Conservation (phyloP, 371 early-diverging fungal genomes). For the Hamiltosporidium tvaerminnensis region DNA sequence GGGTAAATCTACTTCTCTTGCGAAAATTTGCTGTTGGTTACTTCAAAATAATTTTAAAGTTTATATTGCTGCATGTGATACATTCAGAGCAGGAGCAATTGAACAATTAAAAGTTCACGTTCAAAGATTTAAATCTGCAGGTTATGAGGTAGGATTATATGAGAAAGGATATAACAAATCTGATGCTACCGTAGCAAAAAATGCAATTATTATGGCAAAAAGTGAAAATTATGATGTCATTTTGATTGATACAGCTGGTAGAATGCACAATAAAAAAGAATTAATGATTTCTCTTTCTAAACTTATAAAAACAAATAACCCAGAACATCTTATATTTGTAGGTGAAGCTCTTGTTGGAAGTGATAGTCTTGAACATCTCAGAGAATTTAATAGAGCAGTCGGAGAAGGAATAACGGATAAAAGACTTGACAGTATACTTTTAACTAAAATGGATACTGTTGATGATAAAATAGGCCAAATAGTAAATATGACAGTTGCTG, state of each 20-base stretch:
- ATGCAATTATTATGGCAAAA: constrained; percentile 69
- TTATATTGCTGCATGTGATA: constrained; percentile 93
- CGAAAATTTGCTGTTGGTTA: constrained; percentile 89
- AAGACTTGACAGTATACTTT: constrained; percentile 81
- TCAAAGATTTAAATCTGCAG: constrained; percentile 64
- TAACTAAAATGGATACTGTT: constrained; percentile 94
- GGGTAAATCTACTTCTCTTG: constrained; percentile 83
- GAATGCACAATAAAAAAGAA: constrained; percentile 95
- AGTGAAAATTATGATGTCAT: constrained; percentile 75
- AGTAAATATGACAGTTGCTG: constrained; percentile 32
- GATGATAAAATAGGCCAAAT: constrained; percentile 72
- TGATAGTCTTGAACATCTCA: constrained; percentile 85
- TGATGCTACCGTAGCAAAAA: constrained; percentile 85
- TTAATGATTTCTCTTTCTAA: constrained; percentile 86
- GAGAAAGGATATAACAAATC: constrained; percentile 96
- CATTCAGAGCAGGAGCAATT: constrained; percentile 93
- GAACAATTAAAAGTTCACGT: constrained; percentile 86
- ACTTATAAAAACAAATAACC: constrained; percentile 73
- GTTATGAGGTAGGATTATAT: constrained; percentile 73
- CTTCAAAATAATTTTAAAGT: constrained; percentile 73
- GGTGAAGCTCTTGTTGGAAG: constrained; percentile 96
- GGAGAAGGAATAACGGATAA: constrained; percentile 60
- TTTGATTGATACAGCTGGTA: constrained; percentile 91
- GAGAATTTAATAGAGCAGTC: constrained; percentile 84
- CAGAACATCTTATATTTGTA: constrained; percentile 91